Evolutionary conservation across 1,284 basidiomycete species (phyloP).

Genomic region (Tremellales sp.): DNA sequence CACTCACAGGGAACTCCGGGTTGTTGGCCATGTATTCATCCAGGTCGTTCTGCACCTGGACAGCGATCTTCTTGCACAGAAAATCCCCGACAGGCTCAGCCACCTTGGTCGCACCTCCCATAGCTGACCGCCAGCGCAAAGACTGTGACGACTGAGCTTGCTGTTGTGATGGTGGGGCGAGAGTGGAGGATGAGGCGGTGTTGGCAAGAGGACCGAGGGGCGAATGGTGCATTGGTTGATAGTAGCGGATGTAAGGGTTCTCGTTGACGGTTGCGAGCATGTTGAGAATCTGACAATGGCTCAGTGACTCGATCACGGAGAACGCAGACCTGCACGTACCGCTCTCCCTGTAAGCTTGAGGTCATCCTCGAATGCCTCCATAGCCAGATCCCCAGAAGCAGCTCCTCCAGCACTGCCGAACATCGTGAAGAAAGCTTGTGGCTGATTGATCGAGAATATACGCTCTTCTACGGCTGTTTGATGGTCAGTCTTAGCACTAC

Average conservation of each 20-base stretch:
- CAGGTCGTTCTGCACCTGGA: constrained; percentile 71
- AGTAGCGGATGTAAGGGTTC: constrained; percentile 91
- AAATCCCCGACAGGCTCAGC: constrained; percentile 53
- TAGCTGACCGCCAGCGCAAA: constrained; percentile 45
- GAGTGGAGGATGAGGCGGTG: constrained; percentile 47
- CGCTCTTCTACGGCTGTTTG: constrained; percentile 74
- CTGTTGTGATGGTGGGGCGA: constrained; percentile 8
- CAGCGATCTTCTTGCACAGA: constrained; percentile 71
- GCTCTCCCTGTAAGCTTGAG: constrained; percentile 59
- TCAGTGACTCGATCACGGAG: constrained; percentile 21
- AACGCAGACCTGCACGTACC: constrained; percentile 28
- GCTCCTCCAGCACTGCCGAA: constrained; percentile 76
- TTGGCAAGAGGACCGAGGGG: constrained; percentile 77
- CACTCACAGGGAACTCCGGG: constrained; percentile 75
- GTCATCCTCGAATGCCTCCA: constrained; percentile 70
- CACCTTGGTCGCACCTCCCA: constrained; percentile 24
- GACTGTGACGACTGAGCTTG: constrained; percentile 45
- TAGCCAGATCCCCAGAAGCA: constrained; percentile 59
- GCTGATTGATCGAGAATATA: constrained; percentile 70
- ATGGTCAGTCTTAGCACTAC: too few relatives aligned
- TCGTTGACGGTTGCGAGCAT: constrained; percentile 89
- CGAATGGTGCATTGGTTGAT: constrained; percentile 74
- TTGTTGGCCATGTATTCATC: constrained; percentile 82
- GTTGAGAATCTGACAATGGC: constrained; percentile 69
- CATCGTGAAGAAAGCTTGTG: constrained; percentile 75